phyloP scores from a whole-genome alignment of 345 rosid species.

The Sisymbrium altissimum region DNA sequence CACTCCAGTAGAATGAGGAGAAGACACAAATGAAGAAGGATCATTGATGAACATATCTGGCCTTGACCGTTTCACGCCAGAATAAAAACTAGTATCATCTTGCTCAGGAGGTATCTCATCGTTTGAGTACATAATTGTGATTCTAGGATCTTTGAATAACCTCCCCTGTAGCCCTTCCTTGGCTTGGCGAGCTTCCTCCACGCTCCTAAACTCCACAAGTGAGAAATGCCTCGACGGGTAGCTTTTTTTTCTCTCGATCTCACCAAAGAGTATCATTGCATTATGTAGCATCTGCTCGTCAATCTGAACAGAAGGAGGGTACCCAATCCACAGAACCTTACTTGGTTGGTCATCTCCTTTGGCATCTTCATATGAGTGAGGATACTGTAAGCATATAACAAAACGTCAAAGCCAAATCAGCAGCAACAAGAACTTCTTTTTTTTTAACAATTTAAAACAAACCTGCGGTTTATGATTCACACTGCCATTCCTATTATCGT shows the following conservation, averaged over 20 bases:
- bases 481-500: conserved; percentile 51
- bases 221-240: conserved; percentile 79
- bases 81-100: conserved; percentile 50
- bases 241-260: conserved; percentile 84
- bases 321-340: conserved; percentile 86
- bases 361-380: conserved; percentile 48
- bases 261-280: conserved; percentile 97
- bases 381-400: conserved; percentile 37
- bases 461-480: conserved; percentile 55
- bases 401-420: neutral
- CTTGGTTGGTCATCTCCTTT: conserved; percentile 74
- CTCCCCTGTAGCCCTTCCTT: conserved; percentile 95
- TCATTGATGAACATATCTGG: conserved; percentile 53
- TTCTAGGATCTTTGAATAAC: conserved; percentile 83
- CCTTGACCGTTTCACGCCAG: conserved; percentile 61
- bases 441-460: conserved; percentile 22
- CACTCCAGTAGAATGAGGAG: conserved; percentile 31
- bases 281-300: conserved; percentile 97
- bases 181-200: conserved; percentile 92
- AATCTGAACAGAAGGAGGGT: conserved; percentile 86
- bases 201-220: conserved; percentile 93
- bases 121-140: conserved; percentile 80
- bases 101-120: conserved; percentile 71
- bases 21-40: conserved; percentile 41
- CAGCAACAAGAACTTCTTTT: conserved; percentile 6